Conservation (phyloP, 371 early-diverging fungal genomes). For the Rhizopus microsporus region DNA sequence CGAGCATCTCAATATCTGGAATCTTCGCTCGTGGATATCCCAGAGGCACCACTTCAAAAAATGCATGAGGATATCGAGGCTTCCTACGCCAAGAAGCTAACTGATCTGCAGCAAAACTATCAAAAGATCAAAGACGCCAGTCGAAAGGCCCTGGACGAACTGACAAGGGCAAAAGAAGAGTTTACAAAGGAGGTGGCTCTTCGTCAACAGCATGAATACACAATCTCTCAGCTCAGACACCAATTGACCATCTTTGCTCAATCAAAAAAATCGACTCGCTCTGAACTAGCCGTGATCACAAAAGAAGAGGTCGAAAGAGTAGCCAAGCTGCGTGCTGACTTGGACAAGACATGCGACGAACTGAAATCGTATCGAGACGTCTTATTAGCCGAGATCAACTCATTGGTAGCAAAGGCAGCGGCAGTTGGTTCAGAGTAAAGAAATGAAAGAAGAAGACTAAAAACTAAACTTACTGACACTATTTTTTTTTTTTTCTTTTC, state of each 20-base stretch:
- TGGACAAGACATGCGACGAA: conserved; percentile 42
- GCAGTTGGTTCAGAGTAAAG: conserved; percentile 6
- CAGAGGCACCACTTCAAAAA: conserved; percentile 14
- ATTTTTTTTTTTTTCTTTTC: too few relatives aligned
- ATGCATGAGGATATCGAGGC: conserved; percentile 32
- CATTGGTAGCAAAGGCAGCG: conserved; percentile 9
- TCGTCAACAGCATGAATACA: conserved; percentile 45
- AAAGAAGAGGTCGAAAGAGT: conserved; percentile 43
- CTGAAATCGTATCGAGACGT: conserved; percentile 38
- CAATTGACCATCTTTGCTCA: conserved; percentile 32
- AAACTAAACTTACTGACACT: not conserved
- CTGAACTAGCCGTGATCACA: conserved; percentile 26
- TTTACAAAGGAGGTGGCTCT: conserved; percentile 42
- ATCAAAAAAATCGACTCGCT: conserved; percentile 17
- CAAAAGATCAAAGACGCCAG: conserved; percentile 45
- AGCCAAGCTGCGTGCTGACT: conserved; percentile 32
- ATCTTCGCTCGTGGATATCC: conserved; percentile 22
- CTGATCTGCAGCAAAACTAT: conserved; percentile 30
- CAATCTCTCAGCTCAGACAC: conserved; percentile 34
- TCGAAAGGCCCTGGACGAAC: conserved; percentile 45
- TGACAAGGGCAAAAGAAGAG: conserved; percentile 46
- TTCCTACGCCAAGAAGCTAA: conserved; percentile 22
- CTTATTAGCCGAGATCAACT: conserved; percentile 33
- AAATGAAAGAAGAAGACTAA: not conserved
- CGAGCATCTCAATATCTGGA: conserved; percentile 26